Percentiles rank a stretch among this genome's conserved stretches.
These are phyloP conservation scores for Ramaria rubella DNA, from an alignment of 768 basidiomycete species.

Conservation along the genomic window DNA sequence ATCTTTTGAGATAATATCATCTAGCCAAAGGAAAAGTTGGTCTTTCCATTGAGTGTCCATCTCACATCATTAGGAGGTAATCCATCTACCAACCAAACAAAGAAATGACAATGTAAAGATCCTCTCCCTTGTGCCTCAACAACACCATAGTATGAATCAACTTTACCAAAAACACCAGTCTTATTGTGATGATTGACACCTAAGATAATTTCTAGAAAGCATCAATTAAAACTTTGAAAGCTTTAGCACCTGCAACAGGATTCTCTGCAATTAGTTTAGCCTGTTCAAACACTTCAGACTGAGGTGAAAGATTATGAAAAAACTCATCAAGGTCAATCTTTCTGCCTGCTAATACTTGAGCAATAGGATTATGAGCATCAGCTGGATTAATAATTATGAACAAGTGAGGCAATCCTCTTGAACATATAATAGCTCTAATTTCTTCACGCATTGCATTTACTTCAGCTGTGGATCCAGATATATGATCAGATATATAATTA, in stretches of 20 bases:
- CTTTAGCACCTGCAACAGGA: too few relatives aligned
- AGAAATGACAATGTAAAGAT: neutral
- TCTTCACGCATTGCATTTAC: constrained; percentile 16
- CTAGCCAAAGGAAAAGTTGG: neutral
- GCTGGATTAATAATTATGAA: constrained; percentile 18
- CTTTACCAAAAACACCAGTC: neutral
- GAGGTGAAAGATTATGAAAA: constrained; percentile 4
- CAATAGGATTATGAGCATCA: constrained; percentile 18
- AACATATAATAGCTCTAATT: constrained; percentile 11
- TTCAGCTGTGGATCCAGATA: constrained; percentile 15
- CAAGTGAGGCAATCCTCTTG: constrained; percentile 15
- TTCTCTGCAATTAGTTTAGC: neutral
- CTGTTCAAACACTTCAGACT: neutral
- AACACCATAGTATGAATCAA: constrained; percentile 1
- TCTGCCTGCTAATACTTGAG: constrained; percentile 16
- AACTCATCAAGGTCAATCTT: constrained; percentile 18
- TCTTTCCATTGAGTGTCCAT: neutral
- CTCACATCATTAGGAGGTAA: neutral
- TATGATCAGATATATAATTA: constrained; percentile 15
- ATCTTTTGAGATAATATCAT: neutral
- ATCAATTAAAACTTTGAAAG: neutral
- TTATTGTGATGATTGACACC: neutral
- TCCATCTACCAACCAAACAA: neutral
- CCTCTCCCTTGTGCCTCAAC: neutral
- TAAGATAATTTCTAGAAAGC: neutral